Evolutionary conservation across 139 green algal species (phyloP).

Genomic region (Astrephomene gubernaculifera): DNA sequence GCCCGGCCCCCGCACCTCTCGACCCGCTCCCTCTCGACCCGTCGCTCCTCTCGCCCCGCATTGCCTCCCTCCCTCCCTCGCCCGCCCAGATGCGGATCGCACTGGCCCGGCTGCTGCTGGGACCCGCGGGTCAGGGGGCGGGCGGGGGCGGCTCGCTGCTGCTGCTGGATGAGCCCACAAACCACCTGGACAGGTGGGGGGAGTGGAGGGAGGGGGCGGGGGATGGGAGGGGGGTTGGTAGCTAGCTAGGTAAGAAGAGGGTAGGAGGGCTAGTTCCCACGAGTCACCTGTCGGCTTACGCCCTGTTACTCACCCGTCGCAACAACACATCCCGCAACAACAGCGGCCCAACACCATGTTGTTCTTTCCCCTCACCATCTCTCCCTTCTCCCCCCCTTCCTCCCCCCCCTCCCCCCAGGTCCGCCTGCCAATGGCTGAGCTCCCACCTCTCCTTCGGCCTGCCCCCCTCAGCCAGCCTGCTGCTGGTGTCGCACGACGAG

Average conservation of each 20-base stretch:
- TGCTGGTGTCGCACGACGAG: constrained; percentile 84
- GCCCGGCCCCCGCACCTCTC: background rate
- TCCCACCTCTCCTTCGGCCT: constrained; percentile 65
- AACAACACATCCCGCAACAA: too few species aligned
- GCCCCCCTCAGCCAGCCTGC: constrained; percentile 44
- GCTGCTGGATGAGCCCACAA: constrained; percentile 89
- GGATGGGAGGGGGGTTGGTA: background rate
- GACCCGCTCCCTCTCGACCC: background rate
- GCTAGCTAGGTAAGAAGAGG: background rate
- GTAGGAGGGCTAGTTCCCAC: too few species aligned
- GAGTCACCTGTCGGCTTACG: too few species aligned
- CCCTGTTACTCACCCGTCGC: too few species aligned
- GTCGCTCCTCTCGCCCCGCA: background rate
- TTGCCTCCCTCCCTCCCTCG: too few species aligned
- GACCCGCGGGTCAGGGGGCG: constrained; percentile 63
- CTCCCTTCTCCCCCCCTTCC: background rate
- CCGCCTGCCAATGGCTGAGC: constrained; percentile 73
- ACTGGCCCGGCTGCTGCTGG: constrained; percentile 79
- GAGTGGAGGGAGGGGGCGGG: background rate
- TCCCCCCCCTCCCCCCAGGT: constrained; percentile 1
- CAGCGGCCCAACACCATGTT: too few species aligned
- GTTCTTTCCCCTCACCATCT: background rate
- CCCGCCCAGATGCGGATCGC: constrained; percentile 80
- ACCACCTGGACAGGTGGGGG: constrained; percentile 73
- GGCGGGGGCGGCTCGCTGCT: constrained; percentile 74